A percentile compares a stretch with the other conserved stretches of the same genome.
Evolutionary conservation across 1,284 basidiomycete genomes (phyloP).

Genomic region (Ustilago trichophora): DNA sequence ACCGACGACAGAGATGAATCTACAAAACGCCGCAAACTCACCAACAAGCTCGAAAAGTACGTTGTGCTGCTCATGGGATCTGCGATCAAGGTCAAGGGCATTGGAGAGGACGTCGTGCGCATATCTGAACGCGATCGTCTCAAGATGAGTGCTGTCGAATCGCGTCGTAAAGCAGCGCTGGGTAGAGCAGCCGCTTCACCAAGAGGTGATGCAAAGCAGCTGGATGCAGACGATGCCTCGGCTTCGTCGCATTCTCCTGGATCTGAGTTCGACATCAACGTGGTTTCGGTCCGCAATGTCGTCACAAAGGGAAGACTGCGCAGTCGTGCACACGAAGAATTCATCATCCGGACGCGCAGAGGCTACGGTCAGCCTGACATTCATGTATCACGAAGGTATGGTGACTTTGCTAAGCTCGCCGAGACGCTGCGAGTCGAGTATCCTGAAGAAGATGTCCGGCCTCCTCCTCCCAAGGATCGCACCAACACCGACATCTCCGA

Average conservation of each 20-base stretch:
- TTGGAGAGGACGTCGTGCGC: constrained; percentile 60
- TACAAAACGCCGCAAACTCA: constrained; percentile 51
- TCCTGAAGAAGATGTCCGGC: constrained; percentile 54
- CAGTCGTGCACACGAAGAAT: constrained; percentile 72
- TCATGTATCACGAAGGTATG: constrained; percentile 90
- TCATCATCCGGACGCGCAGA: constrained; percentile 87
- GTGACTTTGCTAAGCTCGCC: constrained; percentile 78
- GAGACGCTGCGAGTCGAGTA: constrained; percentile 55
- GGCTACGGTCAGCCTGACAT: constrained; percentile 74
- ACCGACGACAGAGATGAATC: constrained; percentile 53
- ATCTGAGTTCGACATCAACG: constrained; percentile 57
- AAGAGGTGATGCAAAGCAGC: not conserved
- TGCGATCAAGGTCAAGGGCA: constrained; percentile 51
- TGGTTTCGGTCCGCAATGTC: constrained; percentile 59
- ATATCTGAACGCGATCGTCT: constrained; percentile 55
- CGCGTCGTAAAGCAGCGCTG: constrained; percentile 45
- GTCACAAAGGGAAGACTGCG: constrained; percentile 54
- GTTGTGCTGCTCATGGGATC: constrained; percentile 57
- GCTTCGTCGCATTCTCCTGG: not conserved
- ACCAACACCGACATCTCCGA: constrained; percentile 45
- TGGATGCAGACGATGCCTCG: constrained; percentile 3
- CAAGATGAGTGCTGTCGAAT: constrained; percentile 51
- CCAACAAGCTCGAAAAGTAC: constrained; percentile 51
- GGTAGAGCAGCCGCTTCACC: constrained; percentile 28
- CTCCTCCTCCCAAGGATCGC: constrained; percentile 58